Conservation (phyloP, 2,329 filamentous ascomycete genomes). For the Boeremia lycopersici region DNA sequence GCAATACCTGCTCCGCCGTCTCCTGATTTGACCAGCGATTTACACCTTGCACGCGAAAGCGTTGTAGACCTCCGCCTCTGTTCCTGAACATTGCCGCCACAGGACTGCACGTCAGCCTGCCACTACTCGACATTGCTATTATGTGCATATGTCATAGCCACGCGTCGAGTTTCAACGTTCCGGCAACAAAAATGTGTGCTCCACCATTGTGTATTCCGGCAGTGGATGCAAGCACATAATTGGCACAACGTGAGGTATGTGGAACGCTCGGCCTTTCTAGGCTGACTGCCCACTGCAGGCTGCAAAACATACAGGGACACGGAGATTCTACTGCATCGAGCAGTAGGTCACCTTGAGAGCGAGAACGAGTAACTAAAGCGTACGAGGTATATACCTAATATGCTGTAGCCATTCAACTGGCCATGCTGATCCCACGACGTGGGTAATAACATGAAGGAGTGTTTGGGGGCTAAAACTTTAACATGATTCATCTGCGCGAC, state of each 20-base stretch:
- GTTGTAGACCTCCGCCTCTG: conserved; percentile 5
- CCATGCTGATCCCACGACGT: not conserved
- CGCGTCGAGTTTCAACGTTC: conserved; percentile 20
- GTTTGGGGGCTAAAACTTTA: conserved; percentile 4
- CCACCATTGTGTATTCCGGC: conserved; percentile 1
- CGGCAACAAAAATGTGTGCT: conserved; percentile 9
- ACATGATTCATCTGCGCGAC: conserved; percentile 6
- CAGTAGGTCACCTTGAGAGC: not conserved
- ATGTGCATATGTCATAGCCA: conserved; percentile 23
- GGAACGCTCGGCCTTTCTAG: not conserved
- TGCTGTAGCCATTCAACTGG: not conserved
- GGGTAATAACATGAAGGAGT: not conserved
- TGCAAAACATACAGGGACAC: not conserved
- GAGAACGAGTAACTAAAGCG: conserved; percentile 2
- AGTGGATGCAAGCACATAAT: conserved; percentile 3
- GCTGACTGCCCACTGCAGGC: not conserved
- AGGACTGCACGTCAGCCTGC: not conserved
- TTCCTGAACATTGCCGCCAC: not conserved
- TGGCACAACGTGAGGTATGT: not conserved
- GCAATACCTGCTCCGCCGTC: not conserved
- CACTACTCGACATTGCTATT: conserved; percentile 6
- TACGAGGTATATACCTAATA: not conserved
- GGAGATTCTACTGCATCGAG: not conserved
- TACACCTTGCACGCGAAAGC: not conserved
- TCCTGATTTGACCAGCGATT: conserved; percentile 3